Evolutionary conservation across 768 basidiomycete species (phyloP), one percentile per base, ranked within the genome.

Genomic region (Amanita polypyramis): DNA sequence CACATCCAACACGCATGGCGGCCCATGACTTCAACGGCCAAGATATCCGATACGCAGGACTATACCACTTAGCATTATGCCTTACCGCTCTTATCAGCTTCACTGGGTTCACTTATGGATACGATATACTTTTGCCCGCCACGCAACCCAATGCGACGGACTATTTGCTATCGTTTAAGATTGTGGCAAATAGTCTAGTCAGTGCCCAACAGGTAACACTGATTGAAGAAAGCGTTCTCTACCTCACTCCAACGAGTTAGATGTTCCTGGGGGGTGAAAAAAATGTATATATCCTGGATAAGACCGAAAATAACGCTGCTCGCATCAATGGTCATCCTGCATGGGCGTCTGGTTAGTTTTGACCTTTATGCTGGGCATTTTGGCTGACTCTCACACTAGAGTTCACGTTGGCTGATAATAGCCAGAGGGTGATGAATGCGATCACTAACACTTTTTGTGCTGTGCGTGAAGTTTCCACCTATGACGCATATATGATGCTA

Each of bases 371-470:
- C 36, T 37, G 19, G 6, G 19, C n/a, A 37, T 27, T 27, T 27
- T 27, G 7, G 25, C 7, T 27, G 25, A 27, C 25, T 27, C 25
- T 7, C 25, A 3, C 25, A 7, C 25, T 10, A 41, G 40, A 41
- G 25, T 41, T 20, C 14, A 41, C 12, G 12, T 20, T 41, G 40
- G 12, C 40, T 7, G 20, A 20, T 20, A 80, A 82, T 58, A 56
- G 56, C 2, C 79, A 77, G 50, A 74, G 82, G 15, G 56, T 85
- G 0, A 83, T 93, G 82, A 80, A 91, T 57, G 72, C 82, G 27
- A 54, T 77, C 44, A 86, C 85, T 9, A 92, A 94, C 60, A 65
- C 82, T 0, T 92, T 92, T 65, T 92, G 87, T 60, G 87, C 89
- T 2, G 83, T 83, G 55, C 58, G 80, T 50, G 5, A 41, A 19